Evolutionary conservation across 2,329 filamentous ascomycete genomes (phyloP), one percentile per base, ranked within the genome.

Genomic region (Hymenoscyphus infarciens): DNA sequence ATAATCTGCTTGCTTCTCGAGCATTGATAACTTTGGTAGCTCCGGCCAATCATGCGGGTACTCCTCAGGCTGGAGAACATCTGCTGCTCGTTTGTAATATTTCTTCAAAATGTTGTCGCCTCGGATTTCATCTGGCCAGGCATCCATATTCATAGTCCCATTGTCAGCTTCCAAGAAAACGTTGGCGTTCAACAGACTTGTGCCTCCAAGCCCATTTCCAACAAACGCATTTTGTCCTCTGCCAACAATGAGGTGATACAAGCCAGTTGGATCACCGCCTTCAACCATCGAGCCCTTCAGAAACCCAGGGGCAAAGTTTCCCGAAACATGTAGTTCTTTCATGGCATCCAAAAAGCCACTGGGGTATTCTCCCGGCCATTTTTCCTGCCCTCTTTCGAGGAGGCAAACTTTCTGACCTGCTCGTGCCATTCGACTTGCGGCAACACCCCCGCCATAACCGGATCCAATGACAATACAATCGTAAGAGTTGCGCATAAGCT

Each of bases 401-500:
- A 90, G 74, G 64, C 86, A 88, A 1, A 90, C 87, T 1, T 77
- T 81, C 70, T 87, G 79, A 2, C 78, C 82, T 1, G 82, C 82
- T 60, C 87, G 80, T 2, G 86, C 82, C 81, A 89, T 85, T 11
- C 86, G 80, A 25, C 84, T 84, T 0, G 87, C 87, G 2, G 87
- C 87, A 22, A 90, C 83, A 27, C 82, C 83, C 45, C 85, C 87
- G 27, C 87, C 87, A 72, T 90, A 90, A 1, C 87, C 87, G 10
- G 86, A 88, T 1, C 87, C 87, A 62, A 90, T 83, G 33, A 90
- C 84, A 11, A 90, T 81, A 45, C 83, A 83, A 74, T 90, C 87
- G 67, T 90, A 90, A 6, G 76, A 75, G 61, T 77, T 75, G 29
- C 81, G 78, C 71, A 88, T 81, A 29, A 86, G 74, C 70, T 86